These are phyloP conservation scores for Colletotrichum cereale DNA, from an alignment of 2,329 filamentous ascomycete genomes.

Conservation along the genomic window DNA sequence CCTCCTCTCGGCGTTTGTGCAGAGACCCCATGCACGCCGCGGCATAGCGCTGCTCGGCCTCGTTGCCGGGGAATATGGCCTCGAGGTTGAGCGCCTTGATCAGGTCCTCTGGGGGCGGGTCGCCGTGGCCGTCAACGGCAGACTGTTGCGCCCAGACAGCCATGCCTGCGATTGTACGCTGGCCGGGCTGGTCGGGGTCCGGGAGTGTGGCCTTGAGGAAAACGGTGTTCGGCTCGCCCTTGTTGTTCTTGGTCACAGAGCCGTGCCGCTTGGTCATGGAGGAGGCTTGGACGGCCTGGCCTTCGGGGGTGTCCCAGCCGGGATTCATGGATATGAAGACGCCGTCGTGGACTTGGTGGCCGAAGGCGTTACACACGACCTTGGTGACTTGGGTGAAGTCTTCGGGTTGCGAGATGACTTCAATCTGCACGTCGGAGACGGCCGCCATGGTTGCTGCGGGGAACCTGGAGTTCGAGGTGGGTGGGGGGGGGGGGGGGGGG, in stretches of 20 bases:
- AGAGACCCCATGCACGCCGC: slow-evolving; percentile 59
- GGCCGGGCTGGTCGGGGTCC: slow-evolving; percentile 44
- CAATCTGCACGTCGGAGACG: slow-evolving; percentile 42
- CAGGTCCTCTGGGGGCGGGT: slow-evolving; percentile 52
- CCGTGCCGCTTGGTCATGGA: slow-evolving; percentile 58
- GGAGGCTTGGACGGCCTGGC: slow-evolving; percentile 51
- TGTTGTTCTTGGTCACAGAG: slow-evolving; percentile 52
- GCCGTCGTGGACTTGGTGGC: slow-evolving; percentile 61
- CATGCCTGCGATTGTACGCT: slow-evolving; percentile 59
- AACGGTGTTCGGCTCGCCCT: slow-evolving; percentile 62
- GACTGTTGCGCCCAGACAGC: slow-evolving; percentile 69
- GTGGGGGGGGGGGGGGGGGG: too few species aligned
- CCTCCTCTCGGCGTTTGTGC: slow-evolving; percentile 56
- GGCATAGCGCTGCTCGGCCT: slow-evolving; percentile 60
- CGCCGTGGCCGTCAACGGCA: slow-evolving; percentile 61
- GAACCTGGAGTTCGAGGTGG: not conserved
- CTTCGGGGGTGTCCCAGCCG: slow-evolving; percentile 65
- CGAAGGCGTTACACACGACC: slow-evolving; percentile 56
- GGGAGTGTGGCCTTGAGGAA: slow-evolving; percentile 67
- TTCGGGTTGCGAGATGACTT: slow-evolving; percentile 45
- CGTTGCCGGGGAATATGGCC: slow-evolving; percentile 56
- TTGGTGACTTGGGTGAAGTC: slow-evolving; percentile 47
- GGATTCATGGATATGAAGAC: slow-evolving; percentile 66
- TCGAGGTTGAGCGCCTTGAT: slow-evolving; percentile 48
- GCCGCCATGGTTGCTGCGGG: slow-evolving; percentile 21